phyloP scores from a whole-genome alignment of 164 flowering plant genomes.

The Magnolia officinalis region DNA sequence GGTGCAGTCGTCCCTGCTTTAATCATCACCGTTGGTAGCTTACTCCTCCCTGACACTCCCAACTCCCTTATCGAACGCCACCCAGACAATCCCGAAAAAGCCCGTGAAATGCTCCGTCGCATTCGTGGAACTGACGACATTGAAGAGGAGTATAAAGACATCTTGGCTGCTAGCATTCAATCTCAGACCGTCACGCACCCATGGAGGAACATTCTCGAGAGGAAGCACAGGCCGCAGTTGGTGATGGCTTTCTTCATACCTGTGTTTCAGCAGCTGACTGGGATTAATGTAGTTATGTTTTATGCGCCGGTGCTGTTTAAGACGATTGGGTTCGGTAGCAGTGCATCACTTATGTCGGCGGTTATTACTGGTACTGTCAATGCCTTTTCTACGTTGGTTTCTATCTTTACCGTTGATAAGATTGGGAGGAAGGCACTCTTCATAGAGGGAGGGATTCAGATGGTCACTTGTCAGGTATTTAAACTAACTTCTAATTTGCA shows the following conservation, averaged over 20 bases:
- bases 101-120: conserved; percentile 32
- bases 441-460: conserved; percentile 71
- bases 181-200: conserved; percentile 59
- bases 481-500: not conserved
- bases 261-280: conserved; percentile 74
- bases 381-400: conserved; percentile 54
- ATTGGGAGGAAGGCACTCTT: conserved; percentile 65
- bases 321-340: conserved; percentile 55
- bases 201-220: conserved; percentile 52
- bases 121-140: conserved; percentile 58
- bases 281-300: conserved; percentile 81
- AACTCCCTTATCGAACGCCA: conserved; percentile 79
- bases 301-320: conserved; percentile 78
- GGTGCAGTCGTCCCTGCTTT: conserved; percentile 68
- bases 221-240: conserved; percentile 68
- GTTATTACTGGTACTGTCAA: conserved; percentile 70
- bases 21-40: conserved; percentile 55
- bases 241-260: conserved; percentile 66
- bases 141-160: conserved; percentile 59
- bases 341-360: conserved; percentile 72
- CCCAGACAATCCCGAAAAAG: conserved; percentile 27
- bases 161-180: conserved; percentile 63
- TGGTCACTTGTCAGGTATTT: conserved; percentile 70
- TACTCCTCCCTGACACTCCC: conserved; percentile 78
- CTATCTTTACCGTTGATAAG: conserved; percentile 62